phyloP scores from a whole-genome alignment of 2,329 filamentous ascomycete species.

The Exophiala mesophila region DNA sequence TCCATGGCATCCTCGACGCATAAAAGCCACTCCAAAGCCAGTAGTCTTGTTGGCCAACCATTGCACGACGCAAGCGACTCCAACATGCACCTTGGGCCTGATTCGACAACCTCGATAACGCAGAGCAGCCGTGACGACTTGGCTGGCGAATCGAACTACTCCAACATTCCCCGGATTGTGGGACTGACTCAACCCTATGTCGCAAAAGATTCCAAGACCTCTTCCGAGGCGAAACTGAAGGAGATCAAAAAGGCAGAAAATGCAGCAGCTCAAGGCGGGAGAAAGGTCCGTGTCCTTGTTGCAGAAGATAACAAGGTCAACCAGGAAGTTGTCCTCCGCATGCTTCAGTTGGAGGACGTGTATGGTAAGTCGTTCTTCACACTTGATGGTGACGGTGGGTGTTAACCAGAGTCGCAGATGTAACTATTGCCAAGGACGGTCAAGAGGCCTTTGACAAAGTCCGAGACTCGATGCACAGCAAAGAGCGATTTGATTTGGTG shows the following conservation, averaged over 20 bases:
- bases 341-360: slow-evolving; percentile 51
- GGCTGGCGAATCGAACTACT: slow-evolving; percentile 10
- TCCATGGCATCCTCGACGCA: slow-evolving; percentile 26
- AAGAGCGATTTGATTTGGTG: slow-evolving; percentile 74
- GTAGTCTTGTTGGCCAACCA: slow-evolving; percentile 21
- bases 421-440: slow-evolving; percentile 79
- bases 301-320: slow-evolving; percentile 72
- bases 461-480: slow-evolving; percentile 71
- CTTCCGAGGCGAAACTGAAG: slow-evolving; percentile 57
- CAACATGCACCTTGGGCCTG: slow-evolving; percentile 7
- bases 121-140: slow-evolving; percentile 8
- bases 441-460: slow-evolving; percentile 86
- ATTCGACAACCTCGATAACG: slow-evolving; percentile 14
- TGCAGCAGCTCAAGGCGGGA: slow-evolving; percentile 50
- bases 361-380: slow-evolving; percentile 35
- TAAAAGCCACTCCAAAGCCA: slow-evolving; percentile 20
- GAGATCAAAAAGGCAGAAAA: slow-evolving; percentile 62
- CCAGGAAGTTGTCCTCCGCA: slow-evolving; percentile 58
- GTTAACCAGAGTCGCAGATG: slow-evolving; percentile 68
- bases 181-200: slow-evolving; percentile 28
- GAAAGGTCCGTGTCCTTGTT: slow-evolving; percentile 74
- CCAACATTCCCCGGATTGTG: slow-evolving; percentile 25
- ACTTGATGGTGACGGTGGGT: too few species aligned
- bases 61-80: slow-evolving; percentile 15
- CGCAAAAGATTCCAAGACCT: slow-evolving; percentile 34